Percentiles rank a stretch among this genome's conserved stretches.
Conservation (phyloP, 139 green algal species). For the Edaphochlamys debaryana region DNA sequence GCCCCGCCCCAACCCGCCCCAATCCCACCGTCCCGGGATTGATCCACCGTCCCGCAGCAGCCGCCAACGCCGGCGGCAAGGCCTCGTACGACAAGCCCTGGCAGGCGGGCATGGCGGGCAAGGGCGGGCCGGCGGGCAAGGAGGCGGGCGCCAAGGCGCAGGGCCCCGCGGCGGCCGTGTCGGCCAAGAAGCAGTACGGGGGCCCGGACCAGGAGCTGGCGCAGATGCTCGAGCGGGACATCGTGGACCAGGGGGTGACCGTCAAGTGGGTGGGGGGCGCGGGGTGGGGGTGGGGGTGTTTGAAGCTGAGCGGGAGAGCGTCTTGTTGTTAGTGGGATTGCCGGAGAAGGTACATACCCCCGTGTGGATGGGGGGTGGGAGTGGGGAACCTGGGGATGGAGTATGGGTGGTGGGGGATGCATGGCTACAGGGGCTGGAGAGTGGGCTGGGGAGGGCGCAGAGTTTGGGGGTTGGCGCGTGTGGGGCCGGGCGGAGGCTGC, state of each 20-base stretch:
- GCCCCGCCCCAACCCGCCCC: neutral
- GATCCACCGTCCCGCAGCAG: neutral
- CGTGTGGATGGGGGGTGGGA: neutral
- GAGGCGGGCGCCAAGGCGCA: conserved; percentile 25
- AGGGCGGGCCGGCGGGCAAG: conserved; percentile 9
- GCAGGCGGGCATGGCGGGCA: conserved; percentile 29
- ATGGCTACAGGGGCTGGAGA: too few relatives aligned
- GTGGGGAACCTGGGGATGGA: too few relatives aligned
- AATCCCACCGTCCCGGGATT: too few relatives aligned
- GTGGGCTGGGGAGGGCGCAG: too few relatives aligned
- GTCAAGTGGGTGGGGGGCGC: conserved; percentile 69
- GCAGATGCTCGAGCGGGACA: conserved; percentile 78
- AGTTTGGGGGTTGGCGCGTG: too few relatives aligned
- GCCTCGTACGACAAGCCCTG: conserved; percentile 41
- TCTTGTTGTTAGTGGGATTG: too few relatives aligned
- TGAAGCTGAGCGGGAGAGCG: too few relatives aligned
- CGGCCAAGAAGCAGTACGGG: conserved; percentile 57
- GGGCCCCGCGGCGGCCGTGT: neutral
- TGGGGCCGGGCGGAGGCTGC: too few relatives aligned
- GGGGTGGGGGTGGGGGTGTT: too few relatives aligned
- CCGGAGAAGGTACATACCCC: too few relatives aligned
- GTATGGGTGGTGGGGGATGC: too few relatives aligned
- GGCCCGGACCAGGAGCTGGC: conserved; percentile 83
- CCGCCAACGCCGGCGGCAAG: neutral
- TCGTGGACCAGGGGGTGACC: conserved; percentile 78